These are phyloP conservation scores for Chlorencoelia australis DNA, from an alignment of 2,329 filamentous ascomycete species.

Conservation along the genomic window DNA sequence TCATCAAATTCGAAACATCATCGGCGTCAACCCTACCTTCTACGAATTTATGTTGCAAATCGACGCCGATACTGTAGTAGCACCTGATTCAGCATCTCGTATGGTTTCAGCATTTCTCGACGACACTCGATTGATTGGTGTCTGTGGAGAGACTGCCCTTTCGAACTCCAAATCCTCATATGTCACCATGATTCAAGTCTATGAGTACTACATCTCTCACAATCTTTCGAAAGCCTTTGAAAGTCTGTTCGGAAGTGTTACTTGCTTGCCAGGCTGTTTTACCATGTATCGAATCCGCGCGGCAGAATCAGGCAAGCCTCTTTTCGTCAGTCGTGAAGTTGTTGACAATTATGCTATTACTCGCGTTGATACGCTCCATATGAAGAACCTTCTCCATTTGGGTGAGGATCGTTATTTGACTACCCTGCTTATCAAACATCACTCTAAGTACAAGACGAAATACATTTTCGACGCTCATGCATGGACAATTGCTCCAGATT, in stretches of 20 bases:
- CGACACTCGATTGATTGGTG: conserved; percentile 85
- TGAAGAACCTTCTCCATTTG: conserved; percentile 95
- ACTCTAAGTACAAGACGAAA: conserved; percentile 95
- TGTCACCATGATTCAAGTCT: conserved; percentile 98
- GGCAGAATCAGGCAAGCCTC: conserved; percentile 85
- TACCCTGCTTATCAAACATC: conserved; percentile 84
- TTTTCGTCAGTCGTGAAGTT: conserved; percentile 91
- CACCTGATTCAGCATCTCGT: conserved; percentile 77
- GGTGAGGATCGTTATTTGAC: conserved; percentile 97
- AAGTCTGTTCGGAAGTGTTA: conserved; percentile 92
- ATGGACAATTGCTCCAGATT: conserved; percentile 95
- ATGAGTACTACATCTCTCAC: conserved; percentile 99
- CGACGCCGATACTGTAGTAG: conserved; percentile 93
- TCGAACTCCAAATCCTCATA: conserved; percentile 90
- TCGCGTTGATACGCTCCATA: conserved; percentile 93
- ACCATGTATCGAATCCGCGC: conserved; percentile 97
- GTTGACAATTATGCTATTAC: conserved; percentile 83
- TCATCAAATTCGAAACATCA: conserved; percentile 97
- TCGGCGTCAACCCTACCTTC: conserved; percentile 95
- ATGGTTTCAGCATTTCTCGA: conserved; percentile 86
- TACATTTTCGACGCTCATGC: conserved; percentile 87
- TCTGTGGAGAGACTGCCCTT: conserved; percentile 89
- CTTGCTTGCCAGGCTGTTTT: conserved; percentile 97
- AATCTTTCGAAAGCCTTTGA: conserved; percentile 96
- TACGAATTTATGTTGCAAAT: conserved; percentile 97